Base-by-base conservation (phyloP, 2,329 filamentous ascomycete genomes). In the Ceratocystis cacaofunesta region DNA sequence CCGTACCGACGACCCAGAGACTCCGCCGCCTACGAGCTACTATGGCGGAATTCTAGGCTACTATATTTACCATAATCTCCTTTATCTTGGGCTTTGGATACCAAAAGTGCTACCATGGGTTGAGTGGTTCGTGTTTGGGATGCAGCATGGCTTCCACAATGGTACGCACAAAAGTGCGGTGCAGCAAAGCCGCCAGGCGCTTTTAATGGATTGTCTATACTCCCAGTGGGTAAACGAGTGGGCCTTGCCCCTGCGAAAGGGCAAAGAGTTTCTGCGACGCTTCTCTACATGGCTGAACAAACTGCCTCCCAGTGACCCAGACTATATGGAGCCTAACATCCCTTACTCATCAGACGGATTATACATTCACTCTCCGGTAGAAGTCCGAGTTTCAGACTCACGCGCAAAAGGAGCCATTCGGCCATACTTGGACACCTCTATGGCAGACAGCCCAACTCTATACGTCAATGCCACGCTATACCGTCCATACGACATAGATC, bases 141-240 rank as follows among this genome's bases (percentile, higher is more conserved):
- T 97, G 88, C 92, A 97, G 75, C 97, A 96, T 74, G 92, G 92
- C 63, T 96, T 96, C 80, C 79, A 79, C 43, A 83, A 89, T 68
- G 85, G 85, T 62, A 81, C 80, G 2, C 80, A 81, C 63, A 87
- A 85, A 50, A 80, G 81, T n/a, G 92, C 88, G 5, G 83, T 96
- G 19, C 88, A 96, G 75, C 85, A 87, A 25, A 88, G 88, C 69
- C 85, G 88, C 67, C 79, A 87, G 69, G 92, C 91, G 12, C 82
- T 97, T 58, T 80, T 96, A 63, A 92, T 99, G 89, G 94, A 99
- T 78, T 99, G 94, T 72, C 82, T 97, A 5, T 99, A 96, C 78
- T 92, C 89, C n/a, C 94, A 99, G 73, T 96, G 90, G 71, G 94
- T 99, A 69, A 96, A 99, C 74, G 94, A 99, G 74, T 99, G 94